Evolutionary conservation across 1,139 yeast genomes (phyloP).

Genomic region (Candida tetrigidarum): DNA sequence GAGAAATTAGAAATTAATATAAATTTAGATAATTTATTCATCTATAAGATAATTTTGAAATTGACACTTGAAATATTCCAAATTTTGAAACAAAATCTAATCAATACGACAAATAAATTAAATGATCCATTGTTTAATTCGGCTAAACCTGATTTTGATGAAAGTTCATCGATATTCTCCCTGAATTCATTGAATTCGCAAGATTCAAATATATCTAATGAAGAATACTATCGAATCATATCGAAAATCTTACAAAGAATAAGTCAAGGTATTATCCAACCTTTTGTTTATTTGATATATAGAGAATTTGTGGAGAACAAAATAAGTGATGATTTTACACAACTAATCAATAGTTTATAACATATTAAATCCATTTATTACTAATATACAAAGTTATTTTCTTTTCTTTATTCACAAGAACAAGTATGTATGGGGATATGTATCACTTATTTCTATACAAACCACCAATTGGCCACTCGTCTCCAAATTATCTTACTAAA

Average conservation of each 20-base stretch:
- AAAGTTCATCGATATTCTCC: conserved; percentile 42
- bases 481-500: conserved; percentile 50
- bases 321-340: conserved; percentile 34
- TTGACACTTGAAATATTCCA: conserved; percentile 35
- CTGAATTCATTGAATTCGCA: conserved; percentile 28
- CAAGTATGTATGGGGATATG: too few relatives aligned
- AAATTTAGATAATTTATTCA: conserved; percentile 43
- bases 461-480: conserved; percentile 38
- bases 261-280: conserved; percentile 41
- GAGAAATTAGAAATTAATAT: conserved; percentile 52
- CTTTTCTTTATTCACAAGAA: too few relatives aligned
- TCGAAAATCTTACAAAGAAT: conserved; percentile 35
- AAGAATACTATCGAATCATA: conserved; percentile 38
- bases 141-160: conserved; percentile 16
- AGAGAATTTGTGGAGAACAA: conserved; percentile 35
- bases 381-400: conserved; percentile 5
- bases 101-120: conserved; percentile 12
- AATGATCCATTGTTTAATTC: conserved; percentile 5
- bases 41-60: conserved; percentile 40
- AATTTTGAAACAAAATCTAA: conserved; percentile 25
- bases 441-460: too few relatives aligned
- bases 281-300: conserved; percentile 37
- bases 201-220: conserved; percentile 30
- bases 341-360: conserved; percentile 31
- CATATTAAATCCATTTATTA: conserved; percentile 1